Evolutionary conservation across 2,329 filamentous ascomycete genomes (phyloP).

Genomic region (Pestalotiopsis sp.): DNA sequence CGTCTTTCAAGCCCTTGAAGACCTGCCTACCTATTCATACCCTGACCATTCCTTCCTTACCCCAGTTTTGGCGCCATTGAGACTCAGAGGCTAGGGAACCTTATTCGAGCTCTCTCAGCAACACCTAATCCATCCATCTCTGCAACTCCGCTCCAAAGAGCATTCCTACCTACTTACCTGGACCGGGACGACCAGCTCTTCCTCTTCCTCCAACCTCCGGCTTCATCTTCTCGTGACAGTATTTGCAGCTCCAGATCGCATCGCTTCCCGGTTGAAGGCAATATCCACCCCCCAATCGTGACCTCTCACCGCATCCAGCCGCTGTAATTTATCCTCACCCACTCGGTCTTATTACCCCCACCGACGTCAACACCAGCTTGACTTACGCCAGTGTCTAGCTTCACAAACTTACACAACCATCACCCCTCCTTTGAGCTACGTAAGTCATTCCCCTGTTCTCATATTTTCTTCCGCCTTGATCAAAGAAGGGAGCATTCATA

Average conservation of each 20-base stretch:
- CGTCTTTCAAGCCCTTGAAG: neutral
- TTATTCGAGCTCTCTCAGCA: constrained; percentile 5
- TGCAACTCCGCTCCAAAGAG: neutral
- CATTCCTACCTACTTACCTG: neutral
- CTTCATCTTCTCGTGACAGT: neutral
- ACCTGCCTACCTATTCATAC: neutral
- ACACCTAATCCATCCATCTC: neutral
- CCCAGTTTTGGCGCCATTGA: constrained; percentile 7
- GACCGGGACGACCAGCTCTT: neutral
- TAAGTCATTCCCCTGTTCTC: neutral
- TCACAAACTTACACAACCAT: neutral
- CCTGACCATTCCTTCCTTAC: neutral
- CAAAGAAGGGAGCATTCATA: constrained; percentile 7
- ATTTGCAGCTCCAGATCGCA: neutral
- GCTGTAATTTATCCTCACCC: constrained; percentile 1
- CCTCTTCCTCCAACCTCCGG: neutral
- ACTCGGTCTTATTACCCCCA: constrained; percentile 2
- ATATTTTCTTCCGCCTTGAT: neutral
- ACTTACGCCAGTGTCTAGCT: constrained; percentile 4
- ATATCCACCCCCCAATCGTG: neutral
- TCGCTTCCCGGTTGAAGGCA: neutral
- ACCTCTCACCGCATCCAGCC: neutral
- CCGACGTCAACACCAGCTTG: constrained; percentile 10
- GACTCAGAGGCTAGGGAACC: constrained; percentile 6
- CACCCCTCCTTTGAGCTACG: constrained; percentile 11